Percentiles rank a stretch among this genome's conserved stretches.
phyloP scores from a whole-genome alignment of 805 yeast genomes.

The Ogataea pini region DNA sequence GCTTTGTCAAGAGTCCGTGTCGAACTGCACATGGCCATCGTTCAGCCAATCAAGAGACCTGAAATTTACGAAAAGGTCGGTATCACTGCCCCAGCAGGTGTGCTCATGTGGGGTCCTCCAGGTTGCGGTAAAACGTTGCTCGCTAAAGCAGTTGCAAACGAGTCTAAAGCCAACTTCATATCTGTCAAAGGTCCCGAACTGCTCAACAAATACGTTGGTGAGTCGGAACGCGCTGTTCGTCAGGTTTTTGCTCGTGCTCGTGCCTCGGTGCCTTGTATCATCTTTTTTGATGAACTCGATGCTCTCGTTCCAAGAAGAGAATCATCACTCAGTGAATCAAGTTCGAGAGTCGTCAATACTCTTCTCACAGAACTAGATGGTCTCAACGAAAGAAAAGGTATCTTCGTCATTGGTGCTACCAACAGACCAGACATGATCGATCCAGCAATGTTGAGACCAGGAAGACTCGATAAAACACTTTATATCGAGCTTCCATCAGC shows the following conservation, averaged over 20 bases:
- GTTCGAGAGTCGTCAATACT: slow-evolving; percentile 93
- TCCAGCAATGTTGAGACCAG: slow-evolving; percentile 97
- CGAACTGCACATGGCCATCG: slow-evolving; percentile 95
- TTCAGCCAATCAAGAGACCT: slow-evolving; percentile 92
- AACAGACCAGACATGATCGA: slow-evolving; percentile 98
- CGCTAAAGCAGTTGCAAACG: slow-evolving; percentile 98
- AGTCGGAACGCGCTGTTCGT: slow-evolving; percentile 88
- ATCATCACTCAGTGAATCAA: slow-evolving; percentile 80
- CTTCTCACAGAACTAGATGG: slow-evolving; percentile 94
- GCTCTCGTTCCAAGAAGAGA: slow-evolving; percentile 96
- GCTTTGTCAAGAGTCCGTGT: slow-evolving; percentile 79
- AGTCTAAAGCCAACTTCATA: slow-evolving; percentile 93
- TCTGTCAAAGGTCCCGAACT: slow-evolving; percentile 96
- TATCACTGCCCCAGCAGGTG: slow-evolving; percentile 96
- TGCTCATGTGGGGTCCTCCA: slow-evolving; percentile 98
- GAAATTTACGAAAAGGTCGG: slow-evolving; percentile 89
- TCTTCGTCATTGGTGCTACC: slow-evolving; percentile 94
- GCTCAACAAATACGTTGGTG: slow-evolving; percentile 94
- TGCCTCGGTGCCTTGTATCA: slow-evolving; percentile 92
- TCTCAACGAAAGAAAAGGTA: slow-evolving; percentile 86
- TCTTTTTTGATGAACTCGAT: slow-evolving; percentile 94
- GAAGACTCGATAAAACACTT: slow-evolving; percentile 89
- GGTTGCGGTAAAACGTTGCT: slow-evolving; percentile 97
- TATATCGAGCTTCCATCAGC: slow-evolving; percentile 86
- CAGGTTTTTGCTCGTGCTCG: slow-evolving; percentile 92